Evolutionary conservation across 805 yeast species (phyloP).

Genomic region (Saturnispora mendoncae): DNA sequence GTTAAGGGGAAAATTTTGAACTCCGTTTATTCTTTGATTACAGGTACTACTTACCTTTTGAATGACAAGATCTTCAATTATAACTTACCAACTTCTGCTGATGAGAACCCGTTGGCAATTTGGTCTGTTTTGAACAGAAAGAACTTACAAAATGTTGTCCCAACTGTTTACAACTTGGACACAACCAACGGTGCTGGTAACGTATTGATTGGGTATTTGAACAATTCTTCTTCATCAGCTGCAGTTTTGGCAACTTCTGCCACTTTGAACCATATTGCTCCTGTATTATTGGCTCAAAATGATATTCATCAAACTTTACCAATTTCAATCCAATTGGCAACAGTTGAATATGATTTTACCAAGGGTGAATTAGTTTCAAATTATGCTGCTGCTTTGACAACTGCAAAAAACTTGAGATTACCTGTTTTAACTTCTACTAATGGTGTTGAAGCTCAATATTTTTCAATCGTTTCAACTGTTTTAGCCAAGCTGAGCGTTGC

Average conservation of each 20-base stretch:
- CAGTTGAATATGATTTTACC: conserved; percentile 57
- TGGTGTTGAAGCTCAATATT: conserved; percentile 55
- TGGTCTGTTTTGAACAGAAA: conserved; percentile 50
- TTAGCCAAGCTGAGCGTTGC: conserved; percentile 57
- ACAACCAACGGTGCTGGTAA: conserved; percentile 80
- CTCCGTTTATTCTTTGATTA: conserved; percentile 45
- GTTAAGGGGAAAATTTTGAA: conserved; percentile 42
- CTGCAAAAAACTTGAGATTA: conserved; percentile 54
- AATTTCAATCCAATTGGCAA: conserved; percentile 64
- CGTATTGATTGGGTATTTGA: conserved; percentile 64
- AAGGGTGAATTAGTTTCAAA: conserved; percentile 50
- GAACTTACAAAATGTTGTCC: conserved; percentile 50
- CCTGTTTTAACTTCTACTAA: conserved; percentile 64
- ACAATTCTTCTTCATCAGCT: conserved; percentile 19
- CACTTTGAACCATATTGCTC: conserved; percentile 60
- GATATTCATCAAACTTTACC: conserved; percentile 36
- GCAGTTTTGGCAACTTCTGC: conserved; percentile 61
- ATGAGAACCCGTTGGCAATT: conserved; percentile 47
- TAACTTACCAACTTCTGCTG: conserved; percentile 18
- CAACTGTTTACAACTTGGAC: conserved; percentile 53
- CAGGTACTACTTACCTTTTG: conserved; percentile 45
- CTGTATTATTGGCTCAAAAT: conserved; percentile 37
- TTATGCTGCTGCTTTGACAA: conserved; percentile 49
- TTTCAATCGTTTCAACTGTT: conserved; percentile 55
- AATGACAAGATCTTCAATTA: conserved; percentile 56